These are phyloP conservation scores for Uronychia binucleata DNA, from an alignment of 73 alveolate genomes.

Conservation along the genomic window DNA sequence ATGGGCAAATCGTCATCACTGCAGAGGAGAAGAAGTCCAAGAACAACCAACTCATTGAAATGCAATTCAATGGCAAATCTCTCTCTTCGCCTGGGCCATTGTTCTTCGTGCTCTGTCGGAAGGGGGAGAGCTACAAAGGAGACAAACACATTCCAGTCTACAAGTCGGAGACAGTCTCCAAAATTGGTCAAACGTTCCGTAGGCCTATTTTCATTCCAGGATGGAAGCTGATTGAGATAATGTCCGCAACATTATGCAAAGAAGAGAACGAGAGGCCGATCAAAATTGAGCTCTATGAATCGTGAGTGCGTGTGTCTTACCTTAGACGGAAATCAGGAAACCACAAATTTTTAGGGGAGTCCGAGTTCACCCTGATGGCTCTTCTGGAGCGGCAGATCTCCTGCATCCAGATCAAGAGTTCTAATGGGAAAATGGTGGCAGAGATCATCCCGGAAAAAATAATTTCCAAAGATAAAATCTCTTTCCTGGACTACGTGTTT, in stretches of 20 bases:
- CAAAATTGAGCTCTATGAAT: slow-evolving; percentile 22
- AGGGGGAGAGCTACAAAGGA: slow-evolving; percentile 13
- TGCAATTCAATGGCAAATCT: slow-evolving; percentile 34
- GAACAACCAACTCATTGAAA: slow-evolving; percentile 39
- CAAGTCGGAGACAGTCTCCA: background rate
- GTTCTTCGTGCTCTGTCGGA: background rate
- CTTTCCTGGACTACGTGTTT: slow-evolving; percentile 85
- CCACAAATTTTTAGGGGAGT: slow-evolving; percentile 16
- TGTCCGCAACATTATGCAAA: slow-evolving; percentile 25
- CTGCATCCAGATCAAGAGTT: background rate
- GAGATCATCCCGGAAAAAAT: background rate
- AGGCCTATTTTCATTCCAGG: background rate
- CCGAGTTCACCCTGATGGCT: background rate
- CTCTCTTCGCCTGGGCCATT: slow-evolving; percentile 21
- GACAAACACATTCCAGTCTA: background rate
- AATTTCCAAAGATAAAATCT: background rate
- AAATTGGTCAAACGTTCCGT: background rate
- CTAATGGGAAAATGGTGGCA: background rate
- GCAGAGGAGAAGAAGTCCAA: slow-evolving; percentile 24
- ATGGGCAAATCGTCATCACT: slow-evolving; percentile 23
- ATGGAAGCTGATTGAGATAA: slow-evolving; percentile 11
- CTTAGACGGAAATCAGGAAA: slow-evolving; percentile 11
- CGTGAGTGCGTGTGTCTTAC: background rate
- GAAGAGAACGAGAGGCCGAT: slow-evolving; percentile 31
- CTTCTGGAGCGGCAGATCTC: background rate